Conservation (phyloP, 805 yeast genomes). For the Wilhelminamyces savonicus region DNA sequence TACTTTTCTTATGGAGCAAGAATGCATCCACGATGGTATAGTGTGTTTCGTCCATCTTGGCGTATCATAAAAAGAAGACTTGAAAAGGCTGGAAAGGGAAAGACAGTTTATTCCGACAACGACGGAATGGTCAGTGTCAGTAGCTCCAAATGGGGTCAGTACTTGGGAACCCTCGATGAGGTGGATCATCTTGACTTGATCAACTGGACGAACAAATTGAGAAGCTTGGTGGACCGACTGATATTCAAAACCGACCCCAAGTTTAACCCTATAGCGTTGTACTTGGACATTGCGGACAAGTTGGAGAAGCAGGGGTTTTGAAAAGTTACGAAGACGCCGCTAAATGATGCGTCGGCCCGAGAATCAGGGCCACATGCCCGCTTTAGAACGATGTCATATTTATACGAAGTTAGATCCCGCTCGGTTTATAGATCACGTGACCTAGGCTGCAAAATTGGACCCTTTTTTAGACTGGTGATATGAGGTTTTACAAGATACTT, state of each 20-base stretch:
- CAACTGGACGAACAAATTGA: slow-evolving; percentile 65
- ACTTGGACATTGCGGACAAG: slow-evolving; percentile 60
- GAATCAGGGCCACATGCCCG: too few relatives aligned
- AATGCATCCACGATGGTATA: slow-evolving; percentile 56
- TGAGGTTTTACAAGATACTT: too few relatives aligned
- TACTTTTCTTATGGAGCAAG: slow-evolving; percentile 84
- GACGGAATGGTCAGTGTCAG: slow-evolving; percentile 83
- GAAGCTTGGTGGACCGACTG: slow-evolving; percentile 28
- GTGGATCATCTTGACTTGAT: slow-evolving; percentile 85
- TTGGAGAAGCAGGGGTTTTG: slow-evolving; percentile 55
- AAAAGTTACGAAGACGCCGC: slow-evolving; percentile 1
- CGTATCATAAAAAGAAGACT: slow-evolving; percentile 39
- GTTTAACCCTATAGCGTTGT: slow-evolving; percentile 64
- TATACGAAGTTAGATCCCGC: too few relatives aligned
- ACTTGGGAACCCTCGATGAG: slow-evolving; percentile 67
- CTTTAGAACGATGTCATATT: too few relatives aligned
- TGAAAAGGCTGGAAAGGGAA: slow-evolving; percentile 1
- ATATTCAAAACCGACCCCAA: slow-evolving; percentile 27
- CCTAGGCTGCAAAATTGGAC: too few relatives aligned
- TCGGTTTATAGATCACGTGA: too few relatives aligned
- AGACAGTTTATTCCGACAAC: slow-evolving; percentile 47
- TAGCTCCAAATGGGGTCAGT: slow-evolving; percentile 80
- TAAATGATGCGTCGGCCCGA: too few relatives aligned
- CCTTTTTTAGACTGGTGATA: too few relatives aligned
- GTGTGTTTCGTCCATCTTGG: slow-evolving; percentile 62